Percentiles rank a stretch among this genome's conserved stretches.
These are phyloP conservation scores for Lactifluus subvellereus DNA, from an alignment of 768 basidiomycete genomes.

Conservation along the genomic window DNA sequence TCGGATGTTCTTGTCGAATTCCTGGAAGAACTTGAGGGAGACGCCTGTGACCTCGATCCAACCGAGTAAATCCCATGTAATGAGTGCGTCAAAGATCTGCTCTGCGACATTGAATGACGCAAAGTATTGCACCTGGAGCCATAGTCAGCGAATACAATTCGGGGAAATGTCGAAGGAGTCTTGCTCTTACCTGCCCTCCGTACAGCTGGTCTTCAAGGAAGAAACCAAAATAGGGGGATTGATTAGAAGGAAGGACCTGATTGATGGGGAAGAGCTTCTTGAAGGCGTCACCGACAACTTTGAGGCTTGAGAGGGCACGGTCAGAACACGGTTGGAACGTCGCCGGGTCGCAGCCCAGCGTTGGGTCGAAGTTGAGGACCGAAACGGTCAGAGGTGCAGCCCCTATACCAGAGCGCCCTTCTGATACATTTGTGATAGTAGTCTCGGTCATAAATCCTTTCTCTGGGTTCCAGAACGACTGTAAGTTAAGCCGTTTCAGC, in stretches of 20 bases:
- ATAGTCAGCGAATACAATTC: not conserved
- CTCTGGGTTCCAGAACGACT: conserved; percentile 20
- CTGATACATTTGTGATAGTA: conserved; percentile 11
- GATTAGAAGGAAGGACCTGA: not conserved
- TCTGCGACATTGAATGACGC: conserved; percentile 29
- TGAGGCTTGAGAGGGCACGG: conserved; percentile 12
- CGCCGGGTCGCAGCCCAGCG: conserved; percentile 11
- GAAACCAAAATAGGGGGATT: conserved; percentile 1
- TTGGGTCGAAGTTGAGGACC: conserved; percentile 19
- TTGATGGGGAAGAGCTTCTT: conserved; percentile 5
- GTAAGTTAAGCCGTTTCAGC: not conserved
- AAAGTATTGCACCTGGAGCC: conserved; percentile 29
- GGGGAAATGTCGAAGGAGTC: not conserved
- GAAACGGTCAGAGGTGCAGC: not conserved
- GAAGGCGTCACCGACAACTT: conserved; percentile 14
- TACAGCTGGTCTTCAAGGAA: conserved; percentile 10
- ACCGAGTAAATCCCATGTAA: conserved; percentile 27
- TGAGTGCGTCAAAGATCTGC: conserved; percentile 29
- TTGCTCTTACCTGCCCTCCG: conserved; percentile 2
- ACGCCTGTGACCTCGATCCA: conserved; percentile 25
- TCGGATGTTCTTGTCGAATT: not conserved
- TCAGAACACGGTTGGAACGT: conserved; percentile 22
- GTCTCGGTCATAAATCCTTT: conserved; percentile 17
- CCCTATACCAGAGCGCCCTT: conserved; percentile 17
- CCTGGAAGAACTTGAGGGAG: conserved; percentile 28